Conservation (phyloP, 1,139 yeast genomes). For the Lodderomyces elongisporus region DNA sequence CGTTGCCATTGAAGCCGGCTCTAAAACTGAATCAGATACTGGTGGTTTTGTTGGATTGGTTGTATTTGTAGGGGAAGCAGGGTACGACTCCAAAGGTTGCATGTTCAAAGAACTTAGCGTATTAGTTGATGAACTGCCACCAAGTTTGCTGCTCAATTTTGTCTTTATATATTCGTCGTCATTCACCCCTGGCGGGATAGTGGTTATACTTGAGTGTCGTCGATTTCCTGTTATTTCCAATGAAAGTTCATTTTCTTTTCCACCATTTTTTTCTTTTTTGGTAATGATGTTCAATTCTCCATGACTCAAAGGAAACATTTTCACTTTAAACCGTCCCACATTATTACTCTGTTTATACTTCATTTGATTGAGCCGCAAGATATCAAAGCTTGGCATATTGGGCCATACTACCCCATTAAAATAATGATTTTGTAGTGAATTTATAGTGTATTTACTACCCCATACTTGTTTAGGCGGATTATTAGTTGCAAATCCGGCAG, state of each 20-base stretch:
- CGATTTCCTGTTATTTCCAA: background rate
- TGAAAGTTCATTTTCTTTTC: background rate
- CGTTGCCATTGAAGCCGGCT: no score
- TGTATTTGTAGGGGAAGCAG: no score
- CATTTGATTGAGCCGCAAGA: slow-evolving; percentile 19
- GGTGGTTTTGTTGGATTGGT: no score
- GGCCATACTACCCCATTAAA: slow-evolving; percentile 87
- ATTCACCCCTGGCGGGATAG: slow-evolving; percentile 7
- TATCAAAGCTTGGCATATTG: slow-evolving; percentile 43
- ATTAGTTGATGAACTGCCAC: no score
- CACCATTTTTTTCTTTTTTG: slow-evolving; percentile 1
- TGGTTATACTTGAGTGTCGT: slow-evolving; percentile 8
- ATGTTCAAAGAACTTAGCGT: no score
- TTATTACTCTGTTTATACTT: slow-evolving; percentile 15
- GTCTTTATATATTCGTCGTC: slow-evolving; percentile 1
- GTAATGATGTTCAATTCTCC: slow-evolving; percentile 22
- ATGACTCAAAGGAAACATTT: slow-evolving; percentile 37
- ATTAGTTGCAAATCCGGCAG: slow-evolving; percentile 47
- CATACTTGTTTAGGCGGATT: slow-evolving; percentile 36
- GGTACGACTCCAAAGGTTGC: no score
- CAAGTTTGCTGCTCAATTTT: background rate
- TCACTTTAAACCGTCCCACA: slow-evolving; percentile 20
- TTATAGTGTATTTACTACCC: slow-evolving; percentile 51
- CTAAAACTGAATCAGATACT: no score
- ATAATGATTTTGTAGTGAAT: slow-evolving; percentile 48